Conservation (phyloP, 257 asterid species). For the Nicotiana sylvestris region DNA sequence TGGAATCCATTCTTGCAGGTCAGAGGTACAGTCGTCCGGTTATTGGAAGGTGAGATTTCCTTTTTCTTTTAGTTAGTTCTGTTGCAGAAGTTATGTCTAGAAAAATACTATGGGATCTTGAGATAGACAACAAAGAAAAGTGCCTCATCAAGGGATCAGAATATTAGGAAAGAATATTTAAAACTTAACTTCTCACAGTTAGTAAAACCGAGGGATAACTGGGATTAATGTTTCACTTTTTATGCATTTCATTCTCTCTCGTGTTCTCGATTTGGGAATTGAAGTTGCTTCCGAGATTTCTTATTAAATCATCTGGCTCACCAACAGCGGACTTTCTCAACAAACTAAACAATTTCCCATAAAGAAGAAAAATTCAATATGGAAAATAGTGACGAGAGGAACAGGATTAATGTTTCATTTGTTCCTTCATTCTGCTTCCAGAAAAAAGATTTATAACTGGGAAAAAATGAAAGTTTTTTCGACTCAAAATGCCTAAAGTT, state of each 20-base stretch:
- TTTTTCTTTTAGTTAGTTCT: neutral
- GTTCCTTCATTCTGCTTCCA: neutral
- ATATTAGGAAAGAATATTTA: neutral
- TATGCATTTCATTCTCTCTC: neutral
- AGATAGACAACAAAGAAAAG: neutral
- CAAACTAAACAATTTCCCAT: neutral
- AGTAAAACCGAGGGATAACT: neutral
- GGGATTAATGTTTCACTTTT: neutral
- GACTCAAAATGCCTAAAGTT: neutral
- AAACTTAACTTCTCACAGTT: neutral
- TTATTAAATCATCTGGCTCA: neutral
- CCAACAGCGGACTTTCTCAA: neutral
- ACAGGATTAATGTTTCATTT: neutral
- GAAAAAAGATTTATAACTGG: neutral
- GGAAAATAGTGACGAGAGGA: neutral
- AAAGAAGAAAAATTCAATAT: neutral
- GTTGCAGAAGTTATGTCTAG: neutral
- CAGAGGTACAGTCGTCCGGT: slow-evolving; percentile 59
- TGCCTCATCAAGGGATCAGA: neutral
- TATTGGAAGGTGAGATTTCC: slow-evolving; percentile 59
- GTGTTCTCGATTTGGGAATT: neutral
- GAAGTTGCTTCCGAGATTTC: neutral
- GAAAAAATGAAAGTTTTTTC: neutral
- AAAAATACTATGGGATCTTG: neutral
- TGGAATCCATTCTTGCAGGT: slow-evolving; percentile 61